These are phyloP conservation scores for Neonectria neomacrospora DNA, from an alignment of 2,329 filamentous ascomycete genomes.

Conservation along the genomic window DNA sequence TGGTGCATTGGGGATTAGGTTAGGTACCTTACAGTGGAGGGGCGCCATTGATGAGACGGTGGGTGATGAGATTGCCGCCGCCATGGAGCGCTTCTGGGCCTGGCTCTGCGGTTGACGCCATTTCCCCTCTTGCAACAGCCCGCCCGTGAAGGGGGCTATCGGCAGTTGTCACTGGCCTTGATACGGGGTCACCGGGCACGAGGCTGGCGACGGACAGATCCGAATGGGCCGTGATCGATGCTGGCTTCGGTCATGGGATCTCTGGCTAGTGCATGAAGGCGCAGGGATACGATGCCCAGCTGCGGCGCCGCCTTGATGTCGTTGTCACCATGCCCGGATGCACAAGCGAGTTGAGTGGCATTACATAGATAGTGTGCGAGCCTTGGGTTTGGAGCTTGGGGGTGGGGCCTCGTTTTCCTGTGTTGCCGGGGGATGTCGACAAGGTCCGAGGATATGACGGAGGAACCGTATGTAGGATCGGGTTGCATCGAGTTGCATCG, in stretches of 20 bases:
- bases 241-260: slow-evolving; percentile 18
- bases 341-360: slow-evolving; percentile 1
- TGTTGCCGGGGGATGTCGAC: background rate
- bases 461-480: background rate
- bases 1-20: background rate
- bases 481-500: background rate
- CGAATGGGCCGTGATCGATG: background rate
- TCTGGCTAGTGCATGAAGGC: slow-evolving; percentile 7
- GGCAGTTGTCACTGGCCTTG: background rate
- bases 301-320: slow-evolving; percentile 9
- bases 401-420: background rate
- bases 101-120: too few species aligned
- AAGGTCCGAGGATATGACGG: background rate
- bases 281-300: slow-evolving; percentile 15
- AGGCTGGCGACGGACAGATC: background rate
- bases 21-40: slow-evolving; percentile 13
- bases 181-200: background rate
- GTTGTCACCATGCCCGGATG: slow-evolving; percentile 7
- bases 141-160: background rate
- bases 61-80: slow-evolving; percentile 11
- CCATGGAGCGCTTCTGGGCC: background rate
- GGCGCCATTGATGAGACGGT: background rate
- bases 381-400: slow-evolving; percentile 1
- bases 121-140: slow-evolving; percentile 1
- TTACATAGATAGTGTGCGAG: too few species aligned